A percentile compares a stretch with the other conserved stretches of the same genome.
Evolutionary conservation across 441 rosid species (phyloP).

Genomic region (Populus hybrid): DNA sequence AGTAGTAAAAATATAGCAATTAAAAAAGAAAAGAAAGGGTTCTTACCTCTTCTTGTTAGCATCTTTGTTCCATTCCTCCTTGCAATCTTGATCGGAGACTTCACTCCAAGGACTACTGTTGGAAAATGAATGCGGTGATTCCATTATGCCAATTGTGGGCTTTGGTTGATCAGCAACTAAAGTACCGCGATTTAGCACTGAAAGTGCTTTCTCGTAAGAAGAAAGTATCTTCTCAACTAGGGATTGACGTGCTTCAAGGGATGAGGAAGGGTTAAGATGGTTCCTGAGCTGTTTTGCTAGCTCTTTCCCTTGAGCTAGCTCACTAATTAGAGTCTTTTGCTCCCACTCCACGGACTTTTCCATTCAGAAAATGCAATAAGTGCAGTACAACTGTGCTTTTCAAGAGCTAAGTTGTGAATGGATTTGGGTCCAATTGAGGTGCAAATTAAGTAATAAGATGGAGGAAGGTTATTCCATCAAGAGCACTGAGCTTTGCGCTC

Average conservation of each 20-base stretch:
- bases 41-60: slow-evolving; percentile 53
- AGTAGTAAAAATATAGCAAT: no score
- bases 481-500: not conserved
- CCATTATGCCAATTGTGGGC: slow-evolving; percentile 13
- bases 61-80: slow-evolving; percentile 24
- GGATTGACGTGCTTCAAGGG: slow-evolving; percentile 38
- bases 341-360: slow-evolving; percentile 49
- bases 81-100: slow-evolving; percentile 36
- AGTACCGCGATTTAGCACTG: slow-evolving; percentile 33
- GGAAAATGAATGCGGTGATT: slow-evolving; percentile 36
- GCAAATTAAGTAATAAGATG: not conserved
- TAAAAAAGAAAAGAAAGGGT: not conserved
- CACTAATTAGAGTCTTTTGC: slow-evolving; percentile 45
- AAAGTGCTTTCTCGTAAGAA: slow-evolving; percentile 59
- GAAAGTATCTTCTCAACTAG: slow-evolving; percentile 50
- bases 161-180: slow-evolving; percentile 4
- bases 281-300: slow-evolving; percentile 50
- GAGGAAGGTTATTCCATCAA: not conserved
- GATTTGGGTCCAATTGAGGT: not conserved
- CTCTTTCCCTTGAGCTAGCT: slow-evolving; percentile 61
- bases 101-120: slow-evolving; percentile 52
- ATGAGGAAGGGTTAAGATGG: slow-evolving; percentile 40
- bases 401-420: not conserved
- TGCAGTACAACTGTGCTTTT: slow-evolving; percentile 2
- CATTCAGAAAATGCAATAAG: slow-evolving; percentile 14